Conservation (phyloP, 2,329 filamentous ascomycete species). For the Sporothrix pallida region DNA sequence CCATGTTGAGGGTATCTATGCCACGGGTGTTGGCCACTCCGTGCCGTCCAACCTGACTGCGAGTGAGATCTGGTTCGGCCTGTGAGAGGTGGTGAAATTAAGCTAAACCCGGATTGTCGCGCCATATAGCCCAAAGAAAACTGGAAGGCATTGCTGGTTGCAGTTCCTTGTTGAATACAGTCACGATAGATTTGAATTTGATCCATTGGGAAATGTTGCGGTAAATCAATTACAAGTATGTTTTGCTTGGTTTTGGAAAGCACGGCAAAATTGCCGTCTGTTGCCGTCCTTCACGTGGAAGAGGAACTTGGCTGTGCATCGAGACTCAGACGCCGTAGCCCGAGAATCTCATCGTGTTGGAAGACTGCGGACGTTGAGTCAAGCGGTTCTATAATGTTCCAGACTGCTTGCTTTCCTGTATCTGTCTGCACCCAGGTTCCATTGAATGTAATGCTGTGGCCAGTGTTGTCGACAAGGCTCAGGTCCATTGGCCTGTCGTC, state of each 20-base stretch:
- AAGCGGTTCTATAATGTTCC: constrained; percentile 21
- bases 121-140: background rate
- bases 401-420: constrained; percentile 18
- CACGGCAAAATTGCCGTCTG: too few species aligned
- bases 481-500: background rate
- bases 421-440: constrained; percentile 23
- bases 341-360: background rate
- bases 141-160: background rate
- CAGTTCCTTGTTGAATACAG: too few species aligned
- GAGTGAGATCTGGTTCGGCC: constrained; percentile 45
- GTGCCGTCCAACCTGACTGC: constrained; percentile 41
- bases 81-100: constrained; percentile 31
- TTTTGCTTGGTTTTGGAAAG: too few species aligned
- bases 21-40: constrained; percentile 40
- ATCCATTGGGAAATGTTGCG: too few species aligned
- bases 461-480: constrained; percentile 31
- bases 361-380: background rate
- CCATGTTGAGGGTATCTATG: constrained; percentile 46
- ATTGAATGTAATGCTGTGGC: constrained; percentile 25
- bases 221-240: too few species aligned
- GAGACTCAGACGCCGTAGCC: background rate
- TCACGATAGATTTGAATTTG: too few species aligned
- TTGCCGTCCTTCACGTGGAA: too few species aligned
- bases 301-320: background rate
- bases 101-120: too few species aligned